Percentiles rank a stretch among this genome's conserved stretches.
Evolutionary conservation across 371 early-diverging fungal genomes (phyloP).

Genomic region (Rhizopus microsporus): DNA sequence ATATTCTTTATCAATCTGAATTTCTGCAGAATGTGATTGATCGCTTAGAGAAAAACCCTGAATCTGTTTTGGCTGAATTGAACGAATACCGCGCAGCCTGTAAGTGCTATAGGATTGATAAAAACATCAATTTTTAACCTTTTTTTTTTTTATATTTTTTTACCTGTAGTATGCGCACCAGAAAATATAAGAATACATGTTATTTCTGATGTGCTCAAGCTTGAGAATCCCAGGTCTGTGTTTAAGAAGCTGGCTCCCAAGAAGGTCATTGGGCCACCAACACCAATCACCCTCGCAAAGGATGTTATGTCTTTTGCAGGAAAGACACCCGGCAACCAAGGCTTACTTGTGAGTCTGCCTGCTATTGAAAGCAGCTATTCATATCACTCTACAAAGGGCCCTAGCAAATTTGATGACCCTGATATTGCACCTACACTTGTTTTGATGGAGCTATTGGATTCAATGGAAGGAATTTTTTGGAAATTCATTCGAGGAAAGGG

Average conservation of each 20-base stretch:
- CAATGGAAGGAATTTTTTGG: slow-evolving; percentile 70
- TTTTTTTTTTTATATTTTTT: too few species aligned
- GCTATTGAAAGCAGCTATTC: slow-evolving; percentile 67
- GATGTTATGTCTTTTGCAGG: slow-evolving; percentile 56
- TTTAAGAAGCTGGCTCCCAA: slow-evolving; percentile 42
- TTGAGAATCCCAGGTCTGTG: slow-evolving; percentile 47
- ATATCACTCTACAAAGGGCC: slow-evolving; percentile 50
- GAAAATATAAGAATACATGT: slow-evolving; percentile 65
- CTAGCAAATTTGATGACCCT: slow-evolving; percentile 53
- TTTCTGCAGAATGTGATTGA: slow-evolving; percentile 59
- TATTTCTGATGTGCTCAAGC: slow-evolving; percentile 57
- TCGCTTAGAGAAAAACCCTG: slow-evolving; percentile 51
- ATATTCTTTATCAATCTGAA: slow-evolving; percentile 52
- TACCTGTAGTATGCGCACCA: slow-evolving; percentile 50
- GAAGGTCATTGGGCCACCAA: slow-evolving; percentile 21
- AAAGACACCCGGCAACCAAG: slow-evolving; percentile 51
- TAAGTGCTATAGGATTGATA: slow-evolving; percentile 25
- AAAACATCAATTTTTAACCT: neutral
- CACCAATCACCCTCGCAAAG: slow-evolving; percentile 53
- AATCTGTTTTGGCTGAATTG: slow-evolving; percentile 49
- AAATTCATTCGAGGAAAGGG: slow-evolving; percentile 71
- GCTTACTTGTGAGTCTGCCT: slow-evolving; percentile 58
- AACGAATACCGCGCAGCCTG: slow-evolving; percentile 58
- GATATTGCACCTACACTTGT: slow-evolving; percentile 64
- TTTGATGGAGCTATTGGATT: slow-evolving; percentile 61